Evolutionary conservation across 2,329 filamentous ascomycete genomes (phyloP).

Genomic region (Chaetomiaceae sp.): DNA sequence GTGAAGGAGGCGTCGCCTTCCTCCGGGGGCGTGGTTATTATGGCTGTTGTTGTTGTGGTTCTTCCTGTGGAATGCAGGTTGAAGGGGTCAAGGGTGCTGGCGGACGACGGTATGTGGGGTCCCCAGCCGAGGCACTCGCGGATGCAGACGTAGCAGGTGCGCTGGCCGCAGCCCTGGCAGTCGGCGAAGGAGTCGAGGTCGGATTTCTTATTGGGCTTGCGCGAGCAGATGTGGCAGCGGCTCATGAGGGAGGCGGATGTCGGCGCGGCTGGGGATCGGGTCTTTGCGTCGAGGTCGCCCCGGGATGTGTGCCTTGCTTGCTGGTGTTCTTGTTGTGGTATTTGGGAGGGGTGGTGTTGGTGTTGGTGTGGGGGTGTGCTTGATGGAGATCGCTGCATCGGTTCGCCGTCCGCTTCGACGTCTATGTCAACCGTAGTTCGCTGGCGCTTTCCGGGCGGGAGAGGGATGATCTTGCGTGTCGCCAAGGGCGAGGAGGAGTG

Average conservation of each 20-base stretch:
- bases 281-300: neutral
- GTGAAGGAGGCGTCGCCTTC: conserved; percentile 38
- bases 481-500: conserved; percentile 11
- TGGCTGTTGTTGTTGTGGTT: conserved; percentile 22
- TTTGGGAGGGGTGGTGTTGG: too few species aligned
- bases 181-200: conserved; percentile 63
- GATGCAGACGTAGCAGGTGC: conserved; percentile 67
- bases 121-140: conserved; percentile 56
- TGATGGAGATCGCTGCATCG: conserved; percentile 12
- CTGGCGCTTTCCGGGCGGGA: conserved; percentile 21
- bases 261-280: neutral
- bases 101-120: conserved; percentile 4
- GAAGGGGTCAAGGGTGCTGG: neutral
- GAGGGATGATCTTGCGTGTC: conserved; percentile 21
- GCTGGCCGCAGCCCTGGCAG: conserved; percentile 57
- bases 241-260: conserved; percentile 12
- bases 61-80: neutral
- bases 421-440: conserved; percentile 15
- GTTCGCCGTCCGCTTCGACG: conserved; percentile 8
- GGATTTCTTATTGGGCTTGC: conserved; percentile 58
- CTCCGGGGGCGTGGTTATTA: conserved; percentile 26
- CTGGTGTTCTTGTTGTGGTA: neutral
- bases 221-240: conserved; percentile 62
- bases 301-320: neutral
- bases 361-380: conserved; percentile 5